Percentiles rank a stretch among this genome's conserved stretches.
phyloP scores from a whole-genome alignment of 2,329 filamentous ascomycete species.

The Trichophyton simii region DNA sequence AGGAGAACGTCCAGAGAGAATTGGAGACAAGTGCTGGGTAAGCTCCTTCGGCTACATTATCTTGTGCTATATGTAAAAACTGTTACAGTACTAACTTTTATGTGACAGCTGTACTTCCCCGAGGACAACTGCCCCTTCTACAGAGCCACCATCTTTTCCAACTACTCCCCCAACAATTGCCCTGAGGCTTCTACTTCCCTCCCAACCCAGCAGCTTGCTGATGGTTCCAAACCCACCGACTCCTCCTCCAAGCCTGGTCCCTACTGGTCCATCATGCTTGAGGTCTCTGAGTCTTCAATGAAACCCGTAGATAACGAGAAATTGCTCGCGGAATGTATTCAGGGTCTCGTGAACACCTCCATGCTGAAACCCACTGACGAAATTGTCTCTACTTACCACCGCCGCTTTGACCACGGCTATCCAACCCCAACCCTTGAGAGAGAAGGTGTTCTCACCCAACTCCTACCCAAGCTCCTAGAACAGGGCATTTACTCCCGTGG shows the following conservation, averaged over 20 bases:
- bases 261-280: conserved; percentile 99
- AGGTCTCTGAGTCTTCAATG: conserved; percentile 89
- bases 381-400: conserved; percentile 96
- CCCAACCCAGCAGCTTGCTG: conserved; percentile 69
- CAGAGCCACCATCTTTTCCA: conserved; percentile 98
- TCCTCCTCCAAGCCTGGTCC: conserved; percentile 63
- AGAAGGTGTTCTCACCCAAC: conserved; percentile 82
- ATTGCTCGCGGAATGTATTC: conserved; percentile 79
- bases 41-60: conserved; percentile 19
- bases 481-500: conserved; percentile 91
- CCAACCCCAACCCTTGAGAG: conserved; percentile 90
- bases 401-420: conserved; percentile 96
- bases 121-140: conserved; percentile 99
- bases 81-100: background rate
- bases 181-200: conserved; percentile 71
- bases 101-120: conserved; percentile 75
- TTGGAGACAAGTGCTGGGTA: conserved; percentile 98
- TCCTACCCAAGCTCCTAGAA: conserved; percentile 83
- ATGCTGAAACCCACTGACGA: conserved; percentile 87
- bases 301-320: conserved; percentile 85
- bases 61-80: background rate
- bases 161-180: conserved; percentile 99
- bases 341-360: conserved; percentile 93
- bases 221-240: conserved; percentile 68
- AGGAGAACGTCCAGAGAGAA: conserved; percentile 80